A percentile compares a stretch with the other conserved stretches of the same genome.
Evolutionary conservation across 352 stramenopile genomes (phyloP).

Genomic region (Globisporangium takayamanum): DNA sequence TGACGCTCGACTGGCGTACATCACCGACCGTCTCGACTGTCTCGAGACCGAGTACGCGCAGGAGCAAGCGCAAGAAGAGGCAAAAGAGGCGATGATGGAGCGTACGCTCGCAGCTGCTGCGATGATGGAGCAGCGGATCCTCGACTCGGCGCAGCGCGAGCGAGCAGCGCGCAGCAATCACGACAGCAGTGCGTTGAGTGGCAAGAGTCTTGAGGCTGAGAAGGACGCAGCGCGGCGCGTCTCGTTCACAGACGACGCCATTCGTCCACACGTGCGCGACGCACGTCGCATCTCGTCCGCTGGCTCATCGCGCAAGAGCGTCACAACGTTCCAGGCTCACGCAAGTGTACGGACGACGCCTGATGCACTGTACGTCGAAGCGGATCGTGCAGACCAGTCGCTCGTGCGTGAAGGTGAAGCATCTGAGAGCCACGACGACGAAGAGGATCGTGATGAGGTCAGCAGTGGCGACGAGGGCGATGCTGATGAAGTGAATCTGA

Average conservation of each 20-base stretch:
- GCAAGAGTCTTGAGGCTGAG: not conserved
- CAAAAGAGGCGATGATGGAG: constrained; percentile 22
- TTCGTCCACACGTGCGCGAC: not conserved
- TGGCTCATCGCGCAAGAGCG: constrained; percentile 7
- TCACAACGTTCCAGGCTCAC: not conserved
- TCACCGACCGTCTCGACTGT: constrained; percentile 34
- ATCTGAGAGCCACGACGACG: not conserved
- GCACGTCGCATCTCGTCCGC: constrained; percentile 9
- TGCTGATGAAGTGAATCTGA: not conserved
- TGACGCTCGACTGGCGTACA: constrained; percentile 35
- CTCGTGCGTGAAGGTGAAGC: too few species aligned
- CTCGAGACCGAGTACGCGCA: constrained; percentile 28
- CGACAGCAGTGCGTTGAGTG: not conserved
- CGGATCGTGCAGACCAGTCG: not conserved
- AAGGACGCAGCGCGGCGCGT: constrained; percentile 1
- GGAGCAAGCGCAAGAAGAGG: constrained; percentile 17
- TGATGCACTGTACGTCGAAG: not conserved
- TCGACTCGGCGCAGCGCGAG: constrained; percentile 23
- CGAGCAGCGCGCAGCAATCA: not conserved
- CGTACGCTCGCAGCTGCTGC: not conserved
- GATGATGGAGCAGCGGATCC: constrained; percentile 29
- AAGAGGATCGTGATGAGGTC: not conserved
- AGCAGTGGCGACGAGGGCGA: not conserved
- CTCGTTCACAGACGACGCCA: not conserved
- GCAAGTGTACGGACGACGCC: not conserved